A percentile compares a stretch with the other conserved stretches of the same genome.
phyloP scores from a whole-genome alignment of 2,329 filamentous ascomycete species.

The Thelonectria rubi region DNA sequence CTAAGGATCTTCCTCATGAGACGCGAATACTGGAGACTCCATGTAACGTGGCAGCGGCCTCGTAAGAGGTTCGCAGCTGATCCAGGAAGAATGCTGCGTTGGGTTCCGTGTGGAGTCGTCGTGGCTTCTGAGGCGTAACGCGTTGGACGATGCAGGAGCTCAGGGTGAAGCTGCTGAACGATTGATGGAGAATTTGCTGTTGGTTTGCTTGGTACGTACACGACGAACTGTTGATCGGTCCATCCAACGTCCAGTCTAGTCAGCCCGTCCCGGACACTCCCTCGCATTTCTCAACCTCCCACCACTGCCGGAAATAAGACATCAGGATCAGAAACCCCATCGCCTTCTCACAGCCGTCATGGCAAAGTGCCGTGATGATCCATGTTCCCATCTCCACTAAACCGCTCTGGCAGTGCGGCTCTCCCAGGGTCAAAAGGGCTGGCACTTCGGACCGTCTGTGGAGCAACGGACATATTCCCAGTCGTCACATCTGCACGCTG shows the following conservation, averaged over 20 bases:
- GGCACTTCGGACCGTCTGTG: slow-evolving; percentile 12
- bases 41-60: not conserved
- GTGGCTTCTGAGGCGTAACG: not conserved
- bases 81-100: not conserved
- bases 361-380: not conserved
- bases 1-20: not conserved
- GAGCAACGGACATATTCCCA: not conserved
- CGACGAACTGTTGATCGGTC: not conserved
- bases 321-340: not conserved
- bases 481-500: not conserved
- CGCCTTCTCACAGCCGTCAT: not conserved
- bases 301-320: not conserved
- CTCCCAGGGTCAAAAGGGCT: not conserved
- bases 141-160: too few relatives aligned
- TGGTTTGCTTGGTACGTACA: not conserved
- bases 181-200: too few relatives aligned
- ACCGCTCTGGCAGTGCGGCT: slow-evolving; percentile 1
- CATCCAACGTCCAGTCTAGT: too few relatives aligned
- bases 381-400: not conserved
- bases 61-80: slow-evolving; percentile 9
- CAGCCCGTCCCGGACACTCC: too few relatives aligned
- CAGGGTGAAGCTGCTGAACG: too few relatives aligned
- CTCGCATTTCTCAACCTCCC: not conserved
- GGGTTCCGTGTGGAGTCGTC: not conserved
- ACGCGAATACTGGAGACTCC: not conserved